phyloP scores from a whole-genome alignment of 805 yeast species.

The Sugiyamaella floridensis region DNA sequence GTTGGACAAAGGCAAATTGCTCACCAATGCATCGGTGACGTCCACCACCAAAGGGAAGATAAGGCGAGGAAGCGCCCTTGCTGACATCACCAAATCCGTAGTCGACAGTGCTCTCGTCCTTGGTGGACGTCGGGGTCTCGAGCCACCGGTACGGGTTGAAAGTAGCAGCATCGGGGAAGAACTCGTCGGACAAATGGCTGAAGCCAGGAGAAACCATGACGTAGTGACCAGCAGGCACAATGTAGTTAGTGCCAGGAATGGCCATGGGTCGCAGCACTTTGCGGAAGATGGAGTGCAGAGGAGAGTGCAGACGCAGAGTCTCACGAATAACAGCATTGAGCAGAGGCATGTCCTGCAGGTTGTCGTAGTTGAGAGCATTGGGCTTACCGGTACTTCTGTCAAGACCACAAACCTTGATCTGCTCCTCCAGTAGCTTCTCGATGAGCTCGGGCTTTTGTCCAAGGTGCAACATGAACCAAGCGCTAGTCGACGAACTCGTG shows the following conservation, averaged over 20 bases:
- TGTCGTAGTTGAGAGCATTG: constrained; percentile 69
- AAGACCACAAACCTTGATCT: constrained; percentile 48
- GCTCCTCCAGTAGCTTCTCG: constrained; percentile 72
- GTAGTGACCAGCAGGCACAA: constrained; percentile 83
- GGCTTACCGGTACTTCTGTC: constrained; percentile 29
- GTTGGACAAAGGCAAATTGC: constrained; percentile 91
- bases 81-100: constrained; percentile 96
- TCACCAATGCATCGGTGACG: constrained; percentile 99
- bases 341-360: constrained; percentile 71
- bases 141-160: constrained; percentile 89
- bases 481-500: constrained; percentile 91
- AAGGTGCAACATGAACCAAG: constrained; percentile 88
- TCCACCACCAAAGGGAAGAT: constrained; percentile 98
- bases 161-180: constrained; percentile 65
- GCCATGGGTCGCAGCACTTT: constrained; percentile 72
- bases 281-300: constrained; percentile 92
- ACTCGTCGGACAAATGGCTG: constrained; percentile 67
- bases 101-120: constrained; percentile 48
- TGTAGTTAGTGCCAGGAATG: constrained; percentile 70
- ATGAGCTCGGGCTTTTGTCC: constrained; percentile 84
- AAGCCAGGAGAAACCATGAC: constrained; percentile 93
- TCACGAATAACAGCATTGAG: constrained; percentile 83
- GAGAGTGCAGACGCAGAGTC: constrained; percentile 92
- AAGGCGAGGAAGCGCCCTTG: constrained; percentile 93
- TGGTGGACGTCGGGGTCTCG: constrained; percentile 15